Conservation (phyloP, 495 filamentous ascomycete genomes). For the Hypoxylon lienhwacheense region DNA sequence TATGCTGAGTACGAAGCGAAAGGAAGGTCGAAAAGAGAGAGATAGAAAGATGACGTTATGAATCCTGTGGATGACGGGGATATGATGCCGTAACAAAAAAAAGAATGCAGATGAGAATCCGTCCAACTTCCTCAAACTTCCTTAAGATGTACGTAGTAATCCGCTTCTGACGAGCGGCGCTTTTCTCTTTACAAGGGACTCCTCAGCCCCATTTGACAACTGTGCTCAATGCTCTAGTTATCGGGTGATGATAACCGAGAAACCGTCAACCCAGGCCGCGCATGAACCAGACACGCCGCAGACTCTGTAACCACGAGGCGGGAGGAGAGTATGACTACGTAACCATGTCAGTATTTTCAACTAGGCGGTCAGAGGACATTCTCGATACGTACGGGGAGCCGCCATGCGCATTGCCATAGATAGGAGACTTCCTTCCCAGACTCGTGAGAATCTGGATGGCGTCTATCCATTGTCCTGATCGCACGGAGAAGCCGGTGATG, state of each 20-base stretch:
- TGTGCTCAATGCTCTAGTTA: slow-evolving; percentile 39
- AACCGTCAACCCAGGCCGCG: slow-evolving; percentile 82
- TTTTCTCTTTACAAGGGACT: not conserved
- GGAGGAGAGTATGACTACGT: slow-evolving; percentile 80
- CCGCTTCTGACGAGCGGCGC: not conserved
- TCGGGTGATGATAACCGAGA: slow-evolving; percentile 81
- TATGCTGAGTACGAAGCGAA: slow-evolving; percentile 26
- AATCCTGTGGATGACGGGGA: slow-evolving; percentile 26
- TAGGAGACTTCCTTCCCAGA: slow-evolving; percentile 76
- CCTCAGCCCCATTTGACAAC: not conserved
- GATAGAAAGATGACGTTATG: slow-evolving; percentile 9
- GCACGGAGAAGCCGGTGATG: slow-evolving; percentile 81
- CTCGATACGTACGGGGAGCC: slow-evolving; percentile 72
- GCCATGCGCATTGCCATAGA: slow-evolving; percentile 81
- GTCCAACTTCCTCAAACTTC: not conserved
- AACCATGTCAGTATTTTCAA: slow-evolving; percentile 23
- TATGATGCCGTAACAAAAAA: slow-evolving; percentile 22
- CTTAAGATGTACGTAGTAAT: not conserved
- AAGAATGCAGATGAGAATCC: slow-evolving; percentile 28
- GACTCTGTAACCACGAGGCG: slow-evolving; percentile 86
- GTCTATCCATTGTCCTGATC: slow-evolving; percentile 84
- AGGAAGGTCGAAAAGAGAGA: no score
- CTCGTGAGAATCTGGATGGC: slow-evolving; percentile 90
- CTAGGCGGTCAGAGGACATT: not conserved
- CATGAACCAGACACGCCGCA: slow-evolving; percentile 84